These are phyloP conservation scores for Blastobotrys apis DNA, from an alignment of 1,139 yeast species.

Conservation along the genomic window DNA sequence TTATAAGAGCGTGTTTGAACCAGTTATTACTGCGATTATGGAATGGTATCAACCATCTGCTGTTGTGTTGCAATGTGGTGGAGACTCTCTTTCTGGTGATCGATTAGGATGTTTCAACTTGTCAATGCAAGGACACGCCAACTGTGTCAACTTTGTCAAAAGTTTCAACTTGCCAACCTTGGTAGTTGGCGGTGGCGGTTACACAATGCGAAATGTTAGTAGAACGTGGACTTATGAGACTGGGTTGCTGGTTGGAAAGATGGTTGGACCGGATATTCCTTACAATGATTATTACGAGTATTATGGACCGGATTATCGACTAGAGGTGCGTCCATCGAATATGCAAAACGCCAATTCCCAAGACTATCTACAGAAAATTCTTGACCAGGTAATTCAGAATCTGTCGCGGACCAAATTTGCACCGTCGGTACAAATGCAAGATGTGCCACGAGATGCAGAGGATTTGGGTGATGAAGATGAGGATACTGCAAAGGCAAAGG, in stretches of 20 bases:
- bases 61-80: slow-evolving; percentile 79
- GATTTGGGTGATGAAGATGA: slow-evolving; percentile 54
- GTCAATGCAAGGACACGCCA: slow-evolving; percentile 91
- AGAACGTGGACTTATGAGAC: slow-evolving; percentile 96
- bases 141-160: slow-evolving; percentile 86
- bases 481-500: slow-evolving; percentile 82
- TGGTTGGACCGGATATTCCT: slow-evolving; percentile 79
- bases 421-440: slow-evolving; percentile 90
- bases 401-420: slow-evolving; percentile 88
- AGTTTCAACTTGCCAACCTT: slow-evolving; percentile 83
- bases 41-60: slow-evolving; percentile 95
- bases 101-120: slow-evolving; percentile 88
- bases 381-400: slow-evolving; percentile 71
- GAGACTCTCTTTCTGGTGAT: slow-evolving; percentile 89
- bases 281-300: slow-evolving; percentile 96
- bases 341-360: slow-evolving; percentile 96
- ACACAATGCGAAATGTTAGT: slow-evolving; percentile 95
- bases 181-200: slow-evolving; percentile 97
- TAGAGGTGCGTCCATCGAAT: slow-evolving; percentile 88
- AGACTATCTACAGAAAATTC: slow-evolving; percentile 81
- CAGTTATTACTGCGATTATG: slow-evolving; percentile 73
- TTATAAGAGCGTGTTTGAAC: slow-evolving; percentile 82
- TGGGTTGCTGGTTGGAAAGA: slow-evolving; percentile 75
- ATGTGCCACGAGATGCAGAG: slow-evolving; percentile 82
- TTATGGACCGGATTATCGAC: slow-evolving; percentile 85